phyloP scores from a whole-genome alignment of 345 rosid genomes.

The Balakata baccata region DNA sequence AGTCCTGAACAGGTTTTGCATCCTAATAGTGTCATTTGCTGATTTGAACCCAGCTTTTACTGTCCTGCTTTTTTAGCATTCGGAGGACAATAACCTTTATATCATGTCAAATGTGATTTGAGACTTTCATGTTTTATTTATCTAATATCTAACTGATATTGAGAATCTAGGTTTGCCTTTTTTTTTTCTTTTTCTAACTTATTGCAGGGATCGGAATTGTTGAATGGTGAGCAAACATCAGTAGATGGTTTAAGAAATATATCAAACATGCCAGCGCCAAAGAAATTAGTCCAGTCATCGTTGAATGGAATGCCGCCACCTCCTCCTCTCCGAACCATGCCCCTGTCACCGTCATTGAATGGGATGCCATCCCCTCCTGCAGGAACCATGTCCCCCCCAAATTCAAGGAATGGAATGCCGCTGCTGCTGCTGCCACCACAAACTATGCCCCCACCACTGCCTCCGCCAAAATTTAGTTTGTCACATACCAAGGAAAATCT shows the following conservation, averaged over 20 bases:
- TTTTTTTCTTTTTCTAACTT: constrained; percentile 20
- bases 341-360: not conserved
- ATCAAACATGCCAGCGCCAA: constrained; percentile 49
- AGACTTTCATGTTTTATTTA: not conserved
- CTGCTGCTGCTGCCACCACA: constrained; percentile 38
- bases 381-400: not conserved
- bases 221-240: constrained; percentile 28
- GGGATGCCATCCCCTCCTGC: not conserved
- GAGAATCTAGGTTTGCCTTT: constrained; percentile 26
- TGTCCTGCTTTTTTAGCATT: not conserved
- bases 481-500: constrained; percentile 23
- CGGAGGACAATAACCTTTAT: not conserved
- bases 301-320: constrained; percentile 10
- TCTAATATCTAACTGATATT: constrained; percentile 15
- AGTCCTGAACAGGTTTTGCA: not conserved
- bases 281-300: constrained; percentile 34
- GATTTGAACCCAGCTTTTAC: not conserved
- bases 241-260: constrained; percentile 30
- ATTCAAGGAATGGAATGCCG: constrained; percentile 32
- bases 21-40: not conserved
- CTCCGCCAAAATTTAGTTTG: constrained; percentile 50
- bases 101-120: not conserved
- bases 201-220: constrained; percentile 44
- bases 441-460: constrained; percentile 51
- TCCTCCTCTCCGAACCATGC: not conserved